phyloP scores from a whole-genome alignment of 2,329 filamentous ascomycete species.

The Apiospora koreana region DNA sequence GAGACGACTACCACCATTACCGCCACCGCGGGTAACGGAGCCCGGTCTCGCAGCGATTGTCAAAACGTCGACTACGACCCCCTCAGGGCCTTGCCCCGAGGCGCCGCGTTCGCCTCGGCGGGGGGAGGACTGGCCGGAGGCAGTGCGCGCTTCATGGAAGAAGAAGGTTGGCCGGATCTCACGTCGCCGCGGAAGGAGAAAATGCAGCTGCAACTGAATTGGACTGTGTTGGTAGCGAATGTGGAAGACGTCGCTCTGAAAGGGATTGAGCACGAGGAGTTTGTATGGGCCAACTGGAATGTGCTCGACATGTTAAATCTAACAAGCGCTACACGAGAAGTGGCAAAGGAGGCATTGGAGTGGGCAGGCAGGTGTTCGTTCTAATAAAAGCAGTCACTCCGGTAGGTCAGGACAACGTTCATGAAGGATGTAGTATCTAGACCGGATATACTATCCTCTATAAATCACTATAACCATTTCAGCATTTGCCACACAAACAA shows the following conservation, averaged over 20 bases:
- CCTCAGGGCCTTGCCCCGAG: neutral
- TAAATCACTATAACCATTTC: neutral
- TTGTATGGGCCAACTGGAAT: constrained; percentile 28
- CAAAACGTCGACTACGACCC: constrained; percentile 6
- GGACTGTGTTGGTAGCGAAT: constrained; percentile 28
- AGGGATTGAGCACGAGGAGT: constrained; percentile 31
- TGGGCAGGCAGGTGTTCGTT: constrained; percentile 27
- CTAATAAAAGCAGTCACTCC: neutral
- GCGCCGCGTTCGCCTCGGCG: neutral
- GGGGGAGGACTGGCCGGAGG: neutral
- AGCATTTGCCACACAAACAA: too few relatives aligned
- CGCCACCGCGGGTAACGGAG: neutral
- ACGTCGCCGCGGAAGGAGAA: neutral
- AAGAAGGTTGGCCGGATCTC: neutral
- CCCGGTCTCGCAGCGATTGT: neutral
- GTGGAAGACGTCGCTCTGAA: constrained; percentile 28
- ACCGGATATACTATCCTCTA: neutral
- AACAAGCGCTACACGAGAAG: constrained; percentile 20
- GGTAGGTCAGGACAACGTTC: neutral
- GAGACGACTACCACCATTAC: constrained; percentile 15
- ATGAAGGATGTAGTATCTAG: neutral
- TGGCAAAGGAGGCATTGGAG: constrained; percentile 26
- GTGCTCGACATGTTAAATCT: constrained; percentile 21
- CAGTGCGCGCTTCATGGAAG: neutral
- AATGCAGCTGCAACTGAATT: constrained; percentile 27